Conservation (phyloP, 2,329 filamentous ascomycete genomes). For the Rhynchosporium agropyri region DNA sequence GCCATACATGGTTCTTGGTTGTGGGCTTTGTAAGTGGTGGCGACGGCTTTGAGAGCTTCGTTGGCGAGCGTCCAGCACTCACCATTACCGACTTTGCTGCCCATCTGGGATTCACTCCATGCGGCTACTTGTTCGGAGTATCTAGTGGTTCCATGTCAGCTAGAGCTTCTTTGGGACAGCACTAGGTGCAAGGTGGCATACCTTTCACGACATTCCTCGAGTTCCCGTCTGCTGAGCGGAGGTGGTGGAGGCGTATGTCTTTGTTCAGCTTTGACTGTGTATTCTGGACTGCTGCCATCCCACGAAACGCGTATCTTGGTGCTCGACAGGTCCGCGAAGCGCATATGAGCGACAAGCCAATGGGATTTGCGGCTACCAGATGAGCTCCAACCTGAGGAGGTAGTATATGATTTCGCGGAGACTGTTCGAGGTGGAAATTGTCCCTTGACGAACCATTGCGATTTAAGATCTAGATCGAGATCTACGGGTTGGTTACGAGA, state of each 20-base stretch:
- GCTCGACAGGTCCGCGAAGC: conserved; percentile 40
- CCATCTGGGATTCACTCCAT: conserved; percentile 41
- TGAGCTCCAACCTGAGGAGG: conserved; percentile 34
- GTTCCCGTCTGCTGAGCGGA: conserved; percentile 30
- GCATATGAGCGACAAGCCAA: conserved; percentile 41
- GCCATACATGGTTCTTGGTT: conserved; percentile 41
- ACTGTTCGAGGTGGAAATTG: conserved; percentile 37
- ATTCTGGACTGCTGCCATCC: conserved; percentile 41
- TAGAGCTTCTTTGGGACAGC: no score
- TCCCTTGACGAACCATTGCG: conserved; percentile 40
- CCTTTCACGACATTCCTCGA: conserved; percentile 31
- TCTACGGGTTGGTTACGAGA: conserved; percentile 26
- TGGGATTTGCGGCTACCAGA: conserved; percentile 37
- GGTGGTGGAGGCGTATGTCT: conserved; percentile 41
- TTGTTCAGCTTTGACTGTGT: conserved; percentile 42
- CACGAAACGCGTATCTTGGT: conserved; percentile 44
- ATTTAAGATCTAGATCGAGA: conserved; percentile 40
- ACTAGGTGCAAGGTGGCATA: conserved; percentile 15
- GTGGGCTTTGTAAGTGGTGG: conserved; percentile 27
- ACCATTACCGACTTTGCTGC: conserved; percentile 43
- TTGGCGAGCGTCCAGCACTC: conserved; percentile 46
- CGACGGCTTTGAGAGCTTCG: conserved; percentile 39
- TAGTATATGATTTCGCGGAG: conserved; percentile 26
- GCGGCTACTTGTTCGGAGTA: conserved; percentile 41
- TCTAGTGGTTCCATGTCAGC: conserved; percentile 24